A percentile compares a stretch with the other conserved stretches of the same genome.
Evolutionary conservation across 2,329 filamentous ascomycete species (phyloP).

Genomic region (Talaromyces sp.): DNA sequence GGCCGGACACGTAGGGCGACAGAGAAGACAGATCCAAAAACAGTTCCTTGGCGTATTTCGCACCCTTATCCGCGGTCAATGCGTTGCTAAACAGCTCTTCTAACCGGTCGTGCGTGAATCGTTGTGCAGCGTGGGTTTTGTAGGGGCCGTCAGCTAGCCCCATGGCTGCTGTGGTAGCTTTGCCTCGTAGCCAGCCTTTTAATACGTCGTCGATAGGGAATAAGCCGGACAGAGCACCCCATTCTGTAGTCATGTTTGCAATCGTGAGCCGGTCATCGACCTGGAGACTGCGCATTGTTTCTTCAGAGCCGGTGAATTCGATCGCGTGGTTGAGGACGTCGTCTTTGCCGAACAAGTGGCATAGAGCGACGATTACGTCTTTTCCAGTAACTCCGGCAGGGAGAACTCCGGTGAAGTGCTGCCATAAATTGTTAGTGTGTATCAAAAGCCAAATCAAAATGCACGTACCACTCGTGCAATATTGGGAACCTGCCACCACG

Average conservation of each 20-base stretch:
- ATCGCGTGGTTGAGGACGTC: constrained; percentile 89
- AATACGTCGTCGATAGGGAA: constrained; percentile 79
- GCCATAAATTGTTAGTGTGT: neutral
- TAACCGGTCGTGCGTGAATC: constrained; percentile 69
- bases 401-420: constrained; percentile 62
- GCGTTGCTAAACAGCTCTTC: constrained; percentile 68
- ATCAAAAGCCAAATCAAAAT: neutral
- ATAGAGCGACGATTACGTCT: constrained; percentile 88
- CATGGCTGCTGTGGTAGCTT: constrained; percentile 70
- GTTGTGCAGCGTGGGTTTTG: constrained; percentile 49
- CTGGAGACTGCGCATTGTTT: constrained; percentile 69
- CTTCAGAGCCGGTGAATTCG: constrained; percentile 77
- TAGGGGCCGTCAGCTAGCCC: constrained; percentile 49
- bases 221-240: constrained; percentile 68
- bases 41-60: constrained; percentile 77
- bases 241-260: constrained; percentile 78
- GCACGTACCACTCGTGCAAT: constrained; percentile 69
- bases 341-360: constrained; percentile 78
- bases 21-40: constrained; percentile 80
- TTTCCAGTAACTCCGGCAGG: constrained; percentile 84
- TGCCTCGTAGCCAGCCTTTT: constrained; percentile 69
- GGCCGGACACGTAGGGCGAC: constrained; percentile 78
- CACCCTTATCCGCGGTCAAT: constrained; percentile 69
- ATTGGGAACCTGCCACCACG: constrained; percentile 87
- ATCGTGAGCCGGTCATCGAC: constrained; percentile 69